Evolutionary conservation across 257 asterid genomes (phyloP).

Genomic region (Dorcoceras hygrometricum): DNA sequence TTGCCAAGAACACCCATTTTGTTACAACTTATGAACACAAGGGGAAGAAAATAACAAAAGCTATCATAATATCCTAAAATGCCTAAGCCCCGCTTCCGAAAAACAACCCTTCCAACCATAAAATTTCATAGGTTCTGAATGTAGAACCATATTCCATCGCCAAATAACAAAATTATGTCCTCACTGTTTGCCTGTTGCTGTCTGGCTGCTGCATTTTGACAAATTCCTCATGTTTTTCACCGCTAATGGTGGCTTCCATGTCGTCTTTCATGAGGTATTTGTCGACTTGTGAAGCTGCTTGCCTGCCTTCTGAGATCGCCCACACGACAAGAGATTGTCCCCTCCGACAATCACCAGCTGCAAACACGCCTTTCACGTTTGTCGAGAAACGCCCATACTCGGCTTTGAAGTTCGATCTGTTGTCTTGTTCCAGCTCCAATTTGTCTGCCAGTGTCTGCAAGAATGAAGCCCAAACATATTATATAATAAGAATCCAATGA

Average conservation of each 20-base stretch:
- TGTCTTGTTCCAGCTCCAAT: conserved; percentile 78
- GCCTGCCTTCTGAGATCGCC: conserved; percentile 97
- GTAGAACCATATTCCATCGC: neutral
- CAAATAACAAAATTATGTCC: conserved; percentile 35
- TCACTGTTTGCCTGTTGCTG: conserved; percentile 52
- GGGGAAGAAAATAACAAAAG: conserved; percentile 6
- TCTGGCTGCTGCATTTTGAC: conserved; percentile 39
- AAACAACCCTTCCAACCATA: neutral
- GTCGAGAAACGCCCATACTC: conserved; percentile 88
- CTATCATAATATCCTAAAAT: conserved; percentile 21
- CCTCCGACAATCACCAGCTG: conserved; percentile 97
- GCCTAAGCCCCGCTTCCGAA: conserved; percentile 22
- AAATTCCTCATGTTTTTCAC: conserved; percentile 29
- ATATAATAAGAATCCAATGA: neutral
- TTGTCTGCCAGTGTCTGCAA: conserved; percentile 72
- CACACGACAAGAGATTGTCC: conserved; percentile 98
- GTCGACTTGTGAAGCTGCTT: conserved; percentile 92
- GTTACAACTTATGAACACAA: conserved; percentile 31
- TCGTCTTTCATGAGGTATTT: conserved; percentile 57
- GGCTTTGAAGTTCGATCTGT: conserved; percentile 84
- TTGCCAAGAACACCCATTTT: conserved; percentile 29
- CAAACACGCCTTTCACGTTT: conserved; percentile 80
- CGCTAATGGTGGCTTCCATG: conserved; percentile 11
- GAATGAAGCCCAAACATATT: neutral
- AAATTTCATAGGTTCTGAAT: neutral